Evolutionary conservation across 495 filamentous ascomycete genomes (phyloP), one percentile per base, ranked within the genome.

Genomic region (Aspergillus sparsus): DNA sequence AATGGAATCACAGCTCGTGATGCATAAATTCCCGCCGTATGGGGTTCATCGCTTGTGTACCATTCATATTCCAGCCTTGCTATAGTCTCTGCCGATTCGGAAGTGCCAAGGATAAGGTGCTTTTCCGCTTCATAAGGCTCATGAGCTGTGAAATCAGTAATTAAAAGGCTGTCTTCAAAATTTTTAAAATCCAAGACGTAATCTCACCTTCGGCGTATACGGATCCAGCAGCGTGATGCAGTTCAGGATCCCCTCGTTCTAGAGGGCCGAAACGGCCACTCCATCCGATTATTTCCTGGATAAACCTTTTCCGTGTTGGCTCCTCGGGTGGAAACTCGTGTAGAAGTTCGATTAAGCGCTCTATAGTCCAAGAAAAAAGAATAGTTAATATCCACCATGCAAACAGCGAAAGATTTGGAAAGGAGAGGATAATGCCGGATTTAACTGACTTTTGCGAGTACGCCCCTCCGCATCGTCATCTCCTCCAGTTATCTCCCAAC

Each of bases 1-100:
- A 96, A 98, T 21, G 94, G 92, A 46, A 99, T 86, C 37, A 99
- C 84, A 21, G 89, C 93, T 62, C 94, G 87, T 15, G 92, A 92
- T 61, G 87, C 89, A 73, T 96, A 99, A 36, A 88, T 77, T n/a
- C 91, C 86, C 6, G 93, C 93, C 0, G 90, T 95, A 68, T 96
- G 90, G 2, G 91, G 83, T 34, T 93, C 91, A 69, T 97, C 91
- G 59, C 87, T 82, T 18, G 83, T 87, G 77, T 97, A 99, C 94
- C 94, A 99, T 55, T 88, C 84, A 68, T 96, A 98, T 68, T 97
- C 91, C 69, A 97, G 79, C 52, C 82, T 82, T 34, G 87, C 86
- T 36, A 99, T 80, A 6, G 87, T 82, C 67, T 91, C 87, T 33
- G 91, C 85, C 10, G 91, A 95, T 70, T 94, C 92, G 62, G 89